phyloP scores from a whole-genome alignment of 202 grass and related monocot species.

The Dendrocalamus latiflorus region DNA sequence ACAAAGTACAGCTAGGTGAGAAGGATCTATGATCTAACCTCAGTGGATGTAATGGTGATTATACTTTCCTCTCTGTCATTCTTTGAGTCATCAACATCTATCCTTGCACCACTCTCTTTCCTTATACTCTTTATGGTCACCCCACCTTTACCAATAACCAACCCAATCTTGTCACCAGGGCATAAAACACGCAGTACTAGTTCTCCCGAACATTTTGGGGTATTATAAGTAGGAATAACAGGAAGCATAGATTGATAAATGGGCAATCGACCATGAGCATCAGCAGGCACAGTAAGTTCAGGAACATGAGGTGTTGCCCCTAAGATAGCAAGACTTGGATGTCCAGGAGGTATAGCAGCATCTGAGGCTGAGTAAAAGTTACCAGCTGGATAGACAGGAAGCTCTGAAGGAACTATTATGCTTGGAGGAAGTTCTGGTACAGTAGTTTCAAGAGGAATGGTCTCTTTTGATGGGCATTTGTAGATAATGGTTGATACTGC shows the following conservation, averaged over 20 bases:
- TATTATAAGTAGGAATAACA: constrained; percentile 56
- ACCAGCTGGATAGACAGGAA: constrained; percentile 70
- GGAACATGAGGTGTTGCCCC: constrained; percentile 50
- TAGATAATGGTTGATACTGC: constrained; percentile 83
- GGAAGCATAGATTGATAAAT: constrained; percentile 68
- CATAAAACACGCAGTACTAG: constrained; percentile 76
- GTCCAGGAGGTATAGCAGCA: constrained; percentile 40
- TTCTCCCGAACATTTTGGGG: constrained; percentile 58
- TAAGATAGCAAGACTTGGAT: constrained; percentile 49
- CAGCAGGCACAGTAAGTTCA: constrained; percentile 45
- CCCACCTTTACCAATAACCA: constrained; percentile 92
- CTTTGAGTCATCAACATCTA: constrained; percentile 91
- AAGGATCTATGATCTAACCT: too few relatives aligned
- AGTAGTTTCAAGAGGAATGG: constrained; percentile 75
- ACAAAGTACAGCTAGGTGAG: too few relatives aligned
- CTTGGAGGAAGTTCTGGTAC: constrained; percentile 53
- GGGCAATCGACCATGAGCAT: constrained; percentile 54
- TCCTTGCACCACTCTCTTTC: constrained; percentile 68
- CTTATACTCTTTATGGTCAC: constrained; percentile 85
- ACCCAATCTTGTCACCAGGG: constrained; percentile 78
- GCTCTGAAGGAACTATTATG: constrained; percentile 82
- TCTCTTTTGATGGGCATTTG: constrained; percentile 80
- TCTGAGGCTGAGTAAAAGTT: constrained; percentile 56
- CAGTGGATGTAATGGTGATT: constrained; percentile 69
- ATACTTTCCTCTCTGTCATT: constrained; percentile 72